phyloP scores from a whole-genome alignment of 495 filamentous ascomycete species.

The Aspergillus steynii region DNA sequence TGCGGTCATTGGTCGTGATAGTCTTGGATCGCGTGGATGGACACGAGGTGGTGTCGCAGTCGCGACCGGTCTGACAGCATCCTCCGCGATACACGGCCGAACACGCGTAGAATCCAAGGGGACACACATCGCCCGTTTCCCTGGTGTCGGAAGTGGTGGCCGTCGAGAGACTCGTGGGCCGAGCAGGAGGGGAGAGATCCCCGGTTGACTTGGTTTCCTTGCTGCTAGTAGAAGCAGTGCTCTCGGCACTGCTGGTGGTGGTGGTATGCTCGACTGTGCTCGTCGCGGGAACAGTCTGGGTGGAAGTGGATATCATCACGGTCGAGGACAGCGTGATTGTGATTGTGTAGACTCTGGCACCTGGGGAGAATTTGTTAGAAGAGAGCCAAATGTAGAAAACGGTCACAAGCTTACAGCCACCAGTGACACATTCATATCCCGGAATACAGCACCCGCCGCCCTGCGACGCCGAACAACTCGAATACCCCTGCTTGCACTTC shows the following conservation, averaged over 20 bases:
- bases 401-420: conserved; percentile 67
- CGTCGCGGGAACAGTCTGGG: conserved; percentile 36
- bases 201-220: conserved; percentile 19
- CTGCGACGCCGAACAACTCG: conserved; percentile 62
- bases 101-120: conserved; percentile 76
- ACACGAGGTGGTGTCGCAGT: conserved; percentile 76
- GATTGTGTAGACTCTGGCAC: conserved; percentile 45
- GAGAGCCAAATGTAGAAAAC: conserved; percentile 3
- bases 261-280: conserved; percentile 29
- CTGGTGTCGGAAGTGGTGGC: conserved; percentile 30
- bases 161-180: conserved; percentile 44
- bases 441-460: conserved; percentile 90
- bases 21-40: conserved; percentile 60
- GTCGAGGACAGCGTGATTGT: conserved; percentile 50
- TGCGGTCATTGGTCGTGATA: conserved; percentile 61
- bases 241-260: conserved; percentile 25
- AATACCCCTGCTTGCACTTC: conserved; percentile 63
- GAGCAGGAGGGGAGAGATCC: conserved; percentile 47
- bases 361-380: conserved; percentile 22
- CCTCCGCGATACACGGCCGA: conserved; percentile 65
- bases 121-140: conserved; percentile 52
- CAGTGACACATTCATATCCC: conserved; percentile 72
- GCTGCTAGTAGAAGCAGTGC: conserved; percentile 21
- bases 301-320: conserved; percentile 40
- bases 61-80: conserved; percentile 78